Evolutionary conservation across 2,329 filamentous ascomycete species (phyloP), one percentile per base, ranked within the genome.

Genomic region (Diaporthe nobilis): DNA sequence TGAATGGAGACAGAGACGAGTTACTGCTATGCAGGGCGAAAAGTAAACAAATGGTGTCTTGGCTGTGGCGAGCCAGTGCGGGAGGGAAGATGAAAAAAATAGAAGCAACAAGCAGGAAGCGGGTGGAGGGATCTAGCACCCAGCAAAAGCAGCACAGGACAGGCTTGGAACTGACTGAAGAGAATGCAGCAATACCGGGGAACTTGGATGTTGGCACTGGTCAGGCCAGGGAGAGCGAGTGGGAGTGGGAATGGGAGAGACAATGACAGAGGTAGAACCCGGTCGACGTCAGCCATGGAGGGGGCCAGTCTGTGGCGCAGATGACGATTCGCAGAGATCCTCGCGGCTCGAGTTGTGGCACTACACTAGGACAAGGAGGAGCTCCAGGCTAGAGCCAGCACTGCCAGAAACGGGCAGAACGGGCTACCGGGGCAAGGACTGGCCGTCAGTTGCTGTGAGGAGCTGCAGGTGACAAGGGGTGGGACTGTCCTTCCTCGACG

Each of bases 321-420:
- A 74, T 74, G 72, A 74, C 72, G 72, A 74, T 71, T 51, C n/a
- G 67, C 72, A 71, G 55, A 67, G 55, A 57, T 57, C 37, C 67
- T 44, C 67, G 51, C 53, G 25, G 22, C 13, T 60, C 53, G 60
- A 37, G 22, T 42, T 47, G 53, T 61, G 39, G 55, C 28, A 58
- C 70, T 42, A 60, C 17, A 34, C 44, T 49, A 49, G 20, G 20
- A 49, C 44, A 73, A 49, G 37, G n/a, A 58, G 67, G 44, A 51
- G 47, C 42, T 60, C 71, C 28, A 53, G 47, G 51, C 28, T 34
- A 20, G 34, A 22, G 20, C 44, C 44, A 49, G 44, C 44, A 49
- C 44, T 49, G 34, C 57, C 5, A 37, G 10, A 22, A 58, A 34
- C 49, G 17, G 42, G 6, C 55, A 58, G 55, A n/a, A 60, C 57